Evolutionary conservation across 164 flowering plant species (phyloP).

Genomic region (Berberis thunbergii): DNA sequence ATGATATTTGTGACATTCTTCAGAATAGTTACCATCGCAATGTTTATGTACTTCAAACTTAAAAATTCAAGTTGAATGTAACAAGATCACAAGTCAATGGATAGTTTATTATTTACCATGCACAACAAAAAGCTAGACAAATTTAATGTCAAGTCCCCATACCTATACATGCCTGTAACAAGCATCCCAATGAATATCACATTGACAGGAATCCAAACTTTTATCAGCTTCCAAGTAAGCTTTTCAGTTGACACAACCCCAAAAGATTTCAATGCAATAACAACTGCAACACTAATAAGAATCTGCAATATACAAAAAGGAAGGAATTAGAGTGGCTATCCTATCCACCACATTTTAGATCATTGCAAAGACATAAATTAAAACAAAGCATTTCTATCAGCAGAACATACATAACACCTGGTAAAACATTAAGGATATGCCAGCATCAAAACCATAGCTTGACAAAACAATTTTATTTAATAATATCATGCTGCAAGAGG

Average conservation of each 20-base stretch:
- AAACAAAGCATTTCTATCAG: neutral
- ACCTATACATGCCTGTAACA: conserved; percentile 66
- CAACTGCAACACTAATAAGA: conserved; percentile 42
- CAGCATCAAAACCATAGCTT: conserved; percentile 63
- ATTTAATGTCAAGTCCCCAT: neutral
- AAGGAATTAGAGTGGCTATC: neutral
- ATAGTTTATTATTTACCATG: too few species aligned
- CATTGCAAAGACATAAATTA: neutral
- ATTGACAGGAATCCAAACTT: conserved; percentile 74
- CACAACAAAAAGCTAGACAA: too few species aligned
- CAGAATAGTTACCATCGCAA: conserved; percentile 89
- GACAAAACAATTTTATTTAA: conserved; percentile 71
- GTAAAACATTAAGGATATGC: conserved; percentile 76
- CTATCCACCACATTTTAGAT: neutral
- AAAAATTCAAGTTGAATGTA: conserved; percentile 12
- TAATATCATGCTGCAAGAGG: conserved; percentile 84
- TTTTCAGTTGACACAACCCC: conserved; percentile 53
- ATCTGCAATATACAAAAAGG: conserved; percentile 40
- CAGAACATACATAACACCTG: conserved; percentile 35
- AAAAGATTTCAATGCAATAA: conserved; percentile 28
- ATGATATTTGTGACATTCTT: conserved; percentile 79
- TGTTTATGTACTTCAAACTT: conserved; percentile 74
- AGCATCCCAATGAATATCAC: conserved; percentile 84
- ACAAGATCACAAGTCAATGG: neutral
- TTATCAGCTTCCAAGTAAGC: conserved; percentile 58